Evolutionary conservation across 1,139 yeast species (phyloP).

Genomic region (Yueomyces sp.): DNA sequence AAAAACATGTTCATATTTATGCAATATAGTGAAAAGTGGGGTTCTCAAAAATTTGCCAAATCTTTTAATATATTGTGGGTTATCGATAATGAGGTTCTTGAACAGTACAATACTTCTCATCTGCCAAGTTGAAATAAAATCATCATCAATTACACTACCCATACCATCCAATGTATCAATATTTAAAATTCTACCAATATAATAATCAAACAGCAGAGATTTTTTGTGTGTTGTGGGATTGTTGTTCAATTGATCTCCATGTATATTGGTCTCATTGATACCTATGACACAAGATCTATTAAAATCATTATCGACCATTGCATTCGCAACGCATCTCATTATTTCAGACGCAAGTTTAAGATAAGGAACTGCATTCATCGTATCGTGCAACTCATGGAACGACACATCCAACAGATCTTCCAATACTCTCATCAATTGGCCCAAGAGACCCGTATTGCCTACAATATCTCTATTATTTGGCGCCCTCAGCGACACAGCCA

Average conservation of each 20-base stretch:
- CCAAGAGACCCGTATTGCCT: constrained; percentile 17
- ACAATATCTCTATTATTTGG: constrained; percentile 19
- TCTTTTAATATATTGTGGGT: constrained; percentile 8
- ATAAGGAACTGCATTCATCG: constrained; percentile 3
- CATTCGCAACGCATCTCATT: constrained; percentile 21
- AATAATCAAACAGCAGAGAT: constrained; percentile 8
- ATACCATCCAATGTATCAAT: constrained; percentile 1
- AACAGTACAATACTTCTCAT: constrained; percentile 17
- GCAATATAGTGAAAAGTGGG: constrained; percentile 9
- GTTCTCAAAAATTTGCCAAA: constrained; percentile 6
- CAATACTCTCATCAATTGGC: constrained; percentile 9
- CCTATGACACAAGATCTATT: constrained; percentile 15
- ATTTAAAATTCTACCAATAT: constrained; percentile 9
- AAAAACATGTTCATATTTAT: constrained; percentile 4
- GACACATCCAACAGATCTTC: constrained; percentile 7
- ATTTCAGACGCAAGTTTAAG: constrained; percentile 17
- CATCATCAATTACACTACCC: constrained; percentile 1
- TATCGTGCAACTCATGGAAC: constrained; percentile 3
- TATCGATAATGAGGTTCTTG: constrained; percentile 19
- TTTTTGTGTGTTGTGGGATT: background rate
- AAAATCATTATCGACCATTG: constrained; percentile 20
- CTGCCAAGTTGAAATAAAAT: constrained; percentile 10
- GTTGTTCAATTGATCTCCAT: background rate
- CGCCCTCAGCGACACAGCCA: constrained; percentile 20
- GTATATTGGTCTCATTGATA: background rate